These are phyloP conservation scores for Xylaria telfairii DNA, from an alignment of 495 filamentous ascomycete genomes.

Conservation along the genomic window DNA sequence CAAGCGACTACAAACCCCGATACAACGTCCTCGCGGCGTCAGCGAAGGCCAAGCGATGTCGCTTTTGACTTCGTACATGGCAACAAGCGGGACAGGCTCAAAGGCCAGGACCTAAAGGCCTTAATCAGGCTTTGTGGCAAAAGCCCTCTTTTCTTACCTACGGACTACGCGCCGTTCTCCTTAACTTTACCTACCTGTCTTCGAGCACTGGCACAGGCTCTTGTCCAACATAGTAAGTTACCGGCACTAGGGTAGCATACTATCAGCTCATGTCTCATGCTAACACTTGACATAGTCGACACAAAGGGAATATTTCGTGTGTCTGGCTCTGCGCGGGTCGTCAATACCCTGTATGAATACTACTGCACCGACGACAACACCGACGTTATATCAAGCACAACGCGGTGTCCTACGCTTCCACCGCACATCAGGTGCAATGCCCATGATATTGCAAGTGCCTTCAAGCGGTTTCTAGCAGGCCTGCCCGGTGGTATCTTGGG, in stretches of 20 bases:
- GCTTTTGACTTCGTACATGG: conserved; percentile 54
- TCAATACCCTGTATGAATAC: conserved; percentile 66
- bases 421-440: conserved; percentile 59
- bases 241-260: neutral
- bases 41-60: conserved; percentile 58
- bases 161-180: conserved; percentile 66
- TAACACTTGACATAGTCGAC: conserved; percentile 41
- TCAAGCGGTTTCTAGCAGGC: conserved; percentile 73
- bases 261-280: neutral
- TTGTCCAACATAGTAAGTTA: conserved; percentile 68
- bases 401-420: conserved; percentile 60
- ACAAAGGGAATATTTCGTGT: conserved; percentile 70
- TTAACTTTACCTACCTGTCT: conserved; percentile 76
- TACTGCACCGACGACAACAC: conserved; percentile 62
- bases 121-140: conserved; percentile 77
- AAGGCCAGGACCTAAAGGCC: conserved; percentile 65
- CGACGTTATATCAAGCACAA: conserved; percentile 56
- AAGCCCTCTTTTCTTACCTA: conserved; percentile 69
- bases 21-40: conserved; percentile 38
- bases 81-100: conserved; percentile 61
- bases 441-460: conserved; percentile 75
- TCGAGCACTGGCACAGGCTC: conserved; percentile 70
- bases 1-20: conserved; percentile 27
- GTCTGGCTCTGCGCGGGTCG: conserved; percentile 59
- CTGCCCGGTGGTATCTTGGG: conserved; percentile 79